A percentile compares a stretch with the other conserved stretches of the same genome.
Evolutionary conservation across 2,329 filamentous ascomycete genomes (phyloP).

Genomic region (Neofusicoccum sp.): DNA sequence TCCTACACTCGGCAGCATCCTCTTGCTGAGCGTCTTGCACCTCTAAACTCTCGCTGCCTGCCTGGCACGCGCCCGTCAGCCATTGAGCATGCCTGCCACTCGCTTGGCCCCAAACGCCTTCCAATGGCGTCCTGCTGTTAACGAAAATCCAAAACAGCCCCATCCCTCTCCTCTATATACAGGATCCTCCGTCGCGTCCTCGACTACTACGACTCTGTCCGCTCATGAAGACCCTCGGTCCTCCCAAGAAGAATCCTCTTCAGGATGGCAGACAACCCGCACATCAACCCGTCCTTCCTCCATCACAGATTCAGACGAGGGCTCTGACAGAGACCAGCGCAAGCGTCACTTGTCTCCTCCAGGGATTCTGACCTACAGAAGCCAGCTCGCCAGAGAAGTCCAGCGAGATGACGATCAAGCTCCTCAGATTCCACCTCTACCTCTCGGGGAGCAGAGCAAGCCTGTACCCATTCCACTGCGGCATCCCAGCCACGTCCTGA

Average conservation of each 20-base stretch:
- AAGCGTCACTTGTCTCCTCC: constrained; percentile 4
- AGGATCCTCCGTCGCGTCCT: not conserved
- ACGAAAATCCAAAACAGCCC: not conserved
- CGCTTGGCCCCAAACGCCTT: not conserved
- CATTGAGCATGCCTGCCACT: constrained; percentile 9
- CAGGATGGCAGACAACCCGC: constrained; percentile 13
- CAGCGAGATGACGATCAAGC: constrained; percentile 1
- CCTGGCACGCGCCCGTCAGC: not conserved
- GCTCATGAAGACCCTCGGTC: not conserved
- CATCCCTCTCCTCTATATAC: constrained; percentile 2
- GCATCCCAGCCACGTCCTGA: constrained; percentile 9
- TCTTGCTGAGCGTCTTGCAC: not conserved
- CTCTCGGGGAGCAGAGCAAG: not conserved
- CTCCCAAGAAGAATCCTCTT: not conserved
- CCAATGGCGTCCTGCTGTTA: not conserved
- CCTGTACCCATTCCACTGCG: not conserved
- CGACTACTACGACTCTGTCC: not conserved
- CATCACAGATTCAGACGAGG: not conserved
- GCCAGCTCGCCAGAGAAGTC: not conserved
- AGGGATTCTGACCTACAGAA: not conserved
- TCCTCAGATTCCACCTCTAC: not conserved
- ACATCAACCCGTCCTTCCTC: constrained; percentile 6
- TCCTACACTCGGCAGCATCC: not conserved
- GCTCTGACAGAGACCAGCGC: not conserved
- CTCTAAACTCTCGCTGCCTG: not conserved